A percentile compares a stretch with the other conserved stretches of the same genome.
These are phyloP conservation scores for Fusarium sp. DNA, from an alignment of 2,329 filamentous ascomycete species.

Conservation along the genomic window DNA sequence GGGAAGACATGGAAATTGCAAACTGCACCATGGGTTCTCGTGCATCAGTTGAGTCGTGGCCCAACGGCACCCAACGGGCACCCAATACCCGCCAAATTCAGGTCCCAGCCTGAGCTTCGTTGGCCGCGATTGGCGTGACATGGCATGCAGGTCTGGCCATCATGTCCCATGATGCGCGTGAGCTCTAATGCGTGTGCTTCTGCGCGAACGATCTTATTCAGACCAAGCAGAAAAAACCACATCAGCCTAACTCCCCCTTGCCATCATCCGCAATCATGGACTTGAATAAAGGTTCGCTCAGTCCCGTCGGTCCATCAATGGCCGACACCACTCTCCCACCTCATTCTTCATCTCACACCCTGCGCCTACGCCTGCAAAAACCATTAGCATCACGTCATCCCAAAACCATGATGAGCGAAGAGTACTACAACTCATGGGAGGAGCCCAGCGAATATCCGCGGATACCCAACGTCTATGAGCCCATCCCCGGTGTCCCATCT, in stretches of 20 bases:
- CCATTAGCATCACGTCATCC: conserved; percentile 21
- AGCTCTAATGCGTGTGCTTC: conserved; percentile 34
- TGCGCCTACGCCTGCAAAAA: conserved; percentile 4
- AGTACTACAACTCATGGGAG: conserved; percentile 31
- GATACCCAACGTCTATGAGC: conserved; percentile 40
- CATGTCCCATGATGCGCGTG: conserved; percentile 29
- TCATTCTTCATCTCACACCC: not conserved
- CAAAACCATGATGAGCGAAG: conserved; percentile 23
- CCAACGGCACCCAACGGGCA: conserved; percentile 34
- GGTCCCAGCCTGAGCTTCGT: conserved; percentile 29
- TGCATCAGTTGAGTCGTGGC: conserved; percentile 14
- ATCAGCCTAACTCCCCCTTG: not conserved
- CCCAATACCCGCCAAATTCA: conserved; percentile 31
- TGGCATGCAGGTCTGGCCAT: conserved; percentile 25
- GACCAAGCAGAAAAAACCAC: conserved; percentile 2
- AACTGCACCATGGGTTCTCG: conserved; percentile 5
- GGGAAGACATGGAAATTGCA: conserved; percentile 34
- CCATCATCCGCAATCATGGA: not conserved
- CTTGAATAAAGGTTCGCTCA: conserved; percentile 13
- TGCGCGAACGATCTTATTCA: conserved; percentile 16
- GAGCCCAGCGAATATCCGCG: conserved; percentile 32
- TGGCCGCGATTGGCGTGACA: conserved; percentile 32
- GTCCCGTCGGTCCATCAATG: not conserved
- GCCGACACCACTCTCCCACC: not conserved
- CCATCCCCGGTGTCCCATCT: conserved; percentile 19